Conservation (phyloP, 139 green algal species). For the Ulvella scutata region DNA sequence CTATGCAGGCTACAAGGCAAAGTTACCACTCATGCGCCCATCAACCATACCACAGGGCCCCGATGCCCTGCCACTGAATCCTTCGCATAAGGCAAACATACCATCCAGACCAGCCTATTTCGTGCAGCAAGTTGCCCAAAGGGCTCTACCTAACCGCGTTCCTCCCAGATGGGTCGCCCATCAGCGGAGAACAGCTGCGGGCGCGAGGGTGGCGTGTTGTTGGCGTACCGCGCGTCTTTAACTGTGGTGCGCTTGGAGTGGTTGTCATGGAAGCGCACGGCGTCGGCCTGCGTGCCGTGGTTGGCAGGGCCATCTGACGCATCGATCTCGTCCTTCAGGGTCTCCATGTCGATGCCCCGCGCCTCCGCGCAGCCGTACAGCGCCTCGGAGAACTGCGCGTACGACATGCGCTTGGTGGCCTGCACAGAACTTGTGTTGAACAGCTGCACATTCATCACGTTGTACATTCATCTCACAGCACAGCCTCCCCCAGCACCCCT, state of each 20-base stretch:
- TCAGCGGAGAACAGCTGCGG: not conserved
- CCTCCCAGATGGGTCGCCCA: not conserved
- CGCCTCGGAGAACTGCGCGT: not conserved
- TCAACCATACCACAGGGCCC: too few species aligned
- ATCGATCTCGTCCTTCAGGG: not conserved
- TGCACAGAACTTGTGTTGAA: not conserved
- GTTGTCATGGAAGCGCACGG: not conserved
- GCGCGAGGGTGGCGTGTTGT: not conserved
- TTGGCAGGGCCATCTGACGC: not conserved
- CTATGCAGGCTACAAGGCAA: too few species aligned
- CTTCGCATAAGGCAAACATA: too few species aligned
- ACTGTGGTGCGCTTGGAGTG: too few species aligned
- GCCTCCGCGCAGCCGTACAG: not conserved
- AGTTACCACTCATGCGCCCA: too few species aligned
- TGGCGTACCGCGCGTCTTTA: too few species aligned
- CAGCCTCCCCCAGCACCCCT: too few species aligned
- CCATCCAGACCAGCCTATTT: too few species aligned
- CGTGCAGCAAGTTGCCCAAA: too few species aligned
- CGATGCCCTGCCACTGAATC: too few species aligned
- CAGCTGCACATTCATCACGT: not conserved
- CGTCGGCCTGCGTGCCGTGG: not conserved
- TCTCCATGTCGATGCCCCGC: not conserved
- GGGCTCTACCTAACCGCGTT: too few species aligned
- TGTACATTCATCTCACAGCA: not conserved
- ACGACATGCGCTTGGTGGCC: not conserved